Conservation (phyloP, 768 basidiomycete species). For the Fistulinella prunicolor region DNA sequence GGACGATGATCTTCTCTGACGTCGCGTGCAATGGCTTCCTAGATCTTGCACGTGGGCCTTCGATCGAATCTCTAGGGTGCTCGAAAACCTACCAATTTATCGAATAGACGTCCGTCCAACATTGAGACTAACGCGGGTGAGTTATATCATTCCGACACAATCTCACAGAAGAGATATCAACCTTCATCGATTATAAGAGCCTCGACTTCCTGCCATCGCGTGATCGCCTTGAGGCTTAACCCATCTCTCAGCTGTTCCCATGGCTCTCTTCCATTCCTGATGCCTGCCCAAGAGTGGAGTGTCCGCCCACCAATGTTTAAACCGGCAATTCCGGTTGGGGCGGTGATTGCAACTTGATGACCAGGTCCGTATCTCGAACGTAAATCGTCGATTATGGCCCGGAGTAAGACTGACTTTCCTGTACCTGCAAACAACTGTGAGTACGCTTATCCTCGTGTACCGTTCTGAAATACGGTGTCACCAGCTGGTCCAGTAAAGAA, state of each 20-base stretch:
- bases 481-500: constrained; percentile 80
- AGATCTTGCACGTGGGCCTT: background rate
- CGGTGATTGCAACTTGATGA: constrained; percentile 53
- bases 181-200: constrained; percentile 75
- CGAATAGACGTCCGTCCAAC: constrained; percentile 67
- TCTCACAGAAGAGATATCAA: constrained; percentile 22
- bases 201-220: constrained; percentile 49
- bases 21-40: constrained; percentile 39
- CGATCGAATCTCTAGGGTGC: constrained; percentile 26
- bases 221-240: constrained; percentile 25
- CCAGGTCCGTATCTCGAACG: constrained; percentile 25
- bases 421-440: constrained; percentile 42
- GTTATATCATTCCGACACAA: background rate
- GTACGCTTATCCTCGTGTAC: background rate
- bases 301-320: constrained; percentile 70
- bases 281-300: constrained; percentile 64
- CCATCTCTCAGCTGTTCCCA: constrained; percentile 40
- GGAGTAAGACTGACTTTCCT: constrained; percentile 68
- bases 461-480: constrained; percentile 21
- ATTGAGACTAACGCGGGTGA: constrained; percentile 55
- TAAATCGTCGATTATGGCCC: constrained; percentile 51
- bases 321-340: constrained; percentile 64
- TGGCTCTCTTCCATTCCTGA: constrained; percentile 55
- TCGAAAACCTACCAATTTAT: constrained; percentile 57
- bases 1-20: constrained; percentile 44